Evolutionary conservation across 106 monocot genomes (phyloP).

Genomic region (Cymbidium sinense): DNA sequence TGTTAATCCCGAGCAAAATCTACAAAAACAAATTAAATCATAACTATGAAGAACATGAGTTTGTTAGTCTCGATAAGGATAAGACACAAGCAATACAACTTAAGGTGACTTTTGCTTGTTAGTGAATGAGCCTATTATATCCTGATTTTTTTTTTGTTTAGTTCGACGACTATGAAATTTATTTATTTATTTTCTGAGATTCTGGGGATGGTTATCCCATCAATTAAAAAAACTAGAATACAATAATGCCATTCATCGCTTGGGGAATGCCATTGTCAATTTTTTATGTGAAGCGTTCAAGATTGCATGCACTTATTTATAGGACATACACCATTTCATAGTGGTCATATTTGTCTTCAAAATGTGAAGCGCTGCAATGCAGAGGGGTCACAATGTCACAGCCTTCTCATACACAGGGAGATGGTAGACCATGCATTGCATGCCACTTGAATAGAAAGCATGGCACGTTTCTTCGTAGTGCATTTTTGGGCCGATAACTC

Average conservation of each 20-base stretch:
- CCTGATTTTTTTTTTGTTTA: background rate
- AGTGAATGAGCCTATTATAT: background rate
- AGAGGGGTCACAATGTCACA: too few species aligned
- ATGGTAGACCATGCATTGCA: too few species aligned
- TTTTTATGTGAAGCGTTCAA: too few species aligned
- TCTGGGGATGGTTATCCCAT: background rate
- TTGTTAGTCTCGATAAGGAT: background rate
- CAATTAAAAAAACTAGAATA: background rate
- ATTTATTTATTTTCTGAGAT: background rate
- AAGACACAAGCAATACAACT: background rate
- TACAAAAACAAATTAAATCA: conserved; percentile 16
- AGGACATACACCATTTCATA: too few species aligned
- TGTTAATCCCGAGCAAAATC: conserved; percentile 48
- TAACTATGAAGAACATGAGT: background rate
- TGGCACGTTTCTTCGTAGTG: too few species aligned
- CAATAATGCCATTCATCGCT: background rate
- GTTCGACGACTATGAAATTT: background rate
- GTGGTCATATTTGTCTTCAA: too few species aligned
- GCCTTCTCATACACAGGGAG: too few species aligned
- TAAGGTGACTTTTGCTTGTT: background rate
- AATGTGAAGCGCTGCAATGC: too few species aligned
- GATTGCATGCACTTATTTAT: too few species aligned
- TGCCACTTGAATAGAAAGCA: too few species aligned
- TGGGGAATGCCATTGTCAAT: too few species aligned
- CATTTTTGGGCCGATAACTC: too few species aligned